Evolutionary conservation across 1,139 yeast species (phyloP).

Genomic region (Suhomyces panamericanus): DNA sequence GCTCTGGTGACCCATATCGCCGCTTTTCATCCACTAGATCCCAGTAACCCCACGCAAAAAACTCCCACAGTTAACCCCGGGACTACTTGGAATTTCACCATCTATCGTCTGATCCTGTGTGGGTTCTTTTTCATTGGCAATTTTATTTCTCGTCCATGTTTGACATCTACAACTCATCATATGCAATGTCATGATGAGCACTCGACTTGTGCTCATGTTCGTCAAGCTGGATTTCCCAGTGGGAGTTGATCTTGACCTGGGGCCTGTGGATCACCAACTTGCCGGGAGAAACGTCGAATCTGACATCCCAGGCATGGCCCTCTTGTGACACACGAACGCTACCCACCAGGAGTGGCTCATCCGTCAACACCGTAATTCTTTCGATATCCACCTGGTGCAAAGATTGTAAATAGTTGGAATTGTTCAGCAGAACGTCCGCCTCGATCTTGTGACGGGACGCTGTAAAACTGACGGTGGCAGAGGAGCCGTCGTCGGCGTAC

Average conservation of each 20-base stretch:
- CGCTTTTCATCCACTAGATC: no score
- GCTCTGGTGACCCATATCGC: no score
- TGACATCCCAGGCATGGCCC: constrained; percentile 35
- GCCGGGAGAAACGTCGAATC: constrained; percentile 16
- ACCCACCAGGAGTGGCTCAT: constrained; percentile 10
- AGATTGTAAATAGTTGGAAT: constrained; percentile 18
- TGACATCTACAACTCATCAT: constrained; percentile 27
- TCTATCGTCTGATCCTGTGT: no score
- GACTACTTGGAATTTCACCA: no score
- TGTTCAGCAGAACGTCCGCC: constrained; percentile 20
- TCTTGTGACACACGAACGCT: constrained; percentile 35
- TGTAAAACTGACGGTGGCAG: constrained; percentile 38
- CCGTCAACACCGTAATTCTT: constrained; percentile 57
- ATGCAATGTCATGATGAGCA: constrained; percentile 14
- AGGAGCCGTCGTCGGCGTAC: constrained; percentile 50
- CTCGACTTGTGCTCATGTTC: not conserved
- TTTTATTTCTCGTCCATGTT: not conserved
- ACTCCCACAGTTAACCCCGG: no score
- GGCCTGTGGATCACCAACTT: constrained; percentile 54
- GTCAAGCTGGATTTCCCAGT: constrained; percentile 39
- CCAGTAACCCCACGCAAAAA: no score
- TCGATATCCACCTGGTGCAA: constrained; percentile 48
- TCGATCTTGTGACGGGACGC: constrained; percentile 16
- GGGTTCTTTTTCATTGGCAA: no score
- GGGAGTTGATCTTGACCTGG: constrained; percentile 43